Evolutionary conservation across 1,139 yeast genomes (phyloP).

Genomic region (Blastobotrys malaysiensis): DNA sequence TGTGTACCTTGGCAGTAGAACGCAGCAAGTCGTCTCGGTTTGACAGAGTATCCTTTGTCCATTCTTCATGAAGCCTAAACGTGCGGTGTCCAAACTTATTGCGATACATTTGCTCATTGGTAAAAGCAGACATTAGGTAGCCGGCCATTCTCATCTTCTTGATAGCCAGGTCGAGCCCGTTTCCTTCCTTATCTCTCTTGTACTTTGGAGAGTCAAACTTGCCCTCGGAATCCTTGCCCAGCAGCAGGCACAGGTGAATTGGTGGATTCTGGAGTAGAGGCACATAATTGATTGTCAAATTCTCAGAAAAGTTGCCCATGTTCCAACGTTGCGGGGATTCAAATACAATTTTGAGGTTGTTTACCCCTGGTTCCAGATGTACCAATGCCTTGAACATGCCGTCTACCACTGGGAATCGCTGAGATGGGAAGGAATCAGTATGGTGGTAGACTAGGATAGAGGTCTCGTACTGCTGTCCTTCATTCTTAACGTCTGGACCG

Average conservation of each 20-base stretch:
- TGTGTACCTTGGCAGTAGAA: constrained; percentile 68
- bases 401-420: constrained; percentile 61
- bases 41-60: constrained; percentile 45
- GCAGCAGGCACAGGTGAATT: constrained; percentile 67
- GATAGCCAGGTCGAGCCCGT: constrained; percentile 69
- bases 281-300: constrained; percentile 42
- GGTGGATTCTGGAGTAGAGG: constrained; percentile 71
- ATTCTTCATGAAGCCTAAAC: constrained; percentile 74
- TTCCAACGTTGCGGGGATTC: constrained; percentile 17
- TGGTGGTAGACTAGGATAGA: constrained; percentile 43
- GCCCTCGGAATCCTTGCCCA: constrained; percentile 74
- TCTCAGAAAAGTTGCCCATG: constrained; percentile 15
- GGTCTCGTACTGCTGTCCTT: constrained; percentile 18
- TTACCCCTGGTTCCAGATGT: constrained; percentile 60
- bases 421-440: constrained; percentile 59
- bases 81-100: constrained; percentile 76
- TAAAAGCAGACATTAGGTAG: constrained; percentile 86
- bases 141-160: constrained; percentile 78
- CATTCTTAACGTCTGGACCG: constrained; percentile 21
- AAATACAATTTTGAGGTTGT: constrained; percentile 28
- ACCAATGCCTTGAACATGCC: constrained; percentile 71
- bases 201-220: constrained; percentile 67
- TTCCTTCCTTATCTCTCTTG: constrained; percentile 52
- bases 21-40: constrained; percentile 43
- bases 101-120: constrained; percentile 83